phyloP scores from a whole-genome alignment of 2,329 filamentous ascomycete species.

The Coniella vitis region DNA sequence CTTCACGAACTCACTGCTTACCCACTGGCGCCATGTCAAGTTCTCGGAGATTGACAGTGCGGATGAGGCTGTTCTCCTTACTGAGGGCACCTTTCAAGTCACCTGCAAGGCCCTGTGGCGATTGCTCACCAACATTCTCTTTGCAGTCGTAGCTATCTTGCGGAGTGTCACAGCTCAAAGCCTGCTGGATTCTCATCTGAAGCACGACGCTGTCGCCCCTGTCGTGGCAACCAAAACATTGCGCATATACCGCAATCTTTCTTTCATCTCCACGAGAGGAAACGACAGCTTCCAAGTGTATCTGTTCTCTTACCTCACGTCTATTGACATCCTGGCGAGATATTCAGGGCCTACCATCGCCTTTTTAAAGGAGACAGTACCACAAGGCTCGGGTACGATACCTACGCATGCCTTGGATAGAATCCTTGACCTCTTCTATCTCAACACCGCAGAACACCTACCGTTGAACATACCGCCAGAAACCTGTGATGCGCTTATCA shows the following conservation, averaged over 20 bases:
- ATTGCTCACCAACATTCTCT: conserved; percentile 67
- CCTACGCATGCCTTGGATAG: conserved; percentile 61
- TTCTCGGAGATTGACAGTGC: conserved; percentile 66
- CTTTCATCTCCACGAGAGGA: conserved; percentile 73
- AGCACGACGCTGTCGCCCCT: conserved; percentile 44
- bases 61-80: conserved; percentile 57
- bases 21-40: conserved; percentile 68
- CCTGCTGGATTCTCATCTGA: conserved; percentile 43
- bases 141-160: conserved; percentile 67
- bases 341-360: conserved; percentile 58
- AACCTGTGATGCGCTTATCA: conserved; percentile 64
- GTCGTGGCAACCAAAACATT: conserved; percentile 64
- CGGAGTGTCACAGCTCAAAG: conserved; percentile 64
- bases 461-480: conserved; percentile 60
- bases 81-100: conserved; percentile 55
- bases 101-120: conserved; percentile 71
- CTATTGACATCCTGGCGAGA: conserved; percentile 74
- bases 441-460: conserved; percentile 81
- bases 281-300: conserved; percentile 75
- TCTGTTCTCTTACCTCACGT: conserved; percentile 73
- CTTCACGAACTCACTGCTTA: conserved; percentile 60
- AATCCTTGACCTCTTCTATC: conserved; percentile 77
- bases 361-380: conserved; percentile 59
- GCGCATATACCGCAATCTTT: conserved; percentile 67
- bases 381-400: conserved; percentile 42